Evolutionary conservation across 2,329 filamentous ascomycete genomes (phyloP), one percentile per base, ranked within the genome.

Genomic region (Sodiomyces alkalinus): DNA sequence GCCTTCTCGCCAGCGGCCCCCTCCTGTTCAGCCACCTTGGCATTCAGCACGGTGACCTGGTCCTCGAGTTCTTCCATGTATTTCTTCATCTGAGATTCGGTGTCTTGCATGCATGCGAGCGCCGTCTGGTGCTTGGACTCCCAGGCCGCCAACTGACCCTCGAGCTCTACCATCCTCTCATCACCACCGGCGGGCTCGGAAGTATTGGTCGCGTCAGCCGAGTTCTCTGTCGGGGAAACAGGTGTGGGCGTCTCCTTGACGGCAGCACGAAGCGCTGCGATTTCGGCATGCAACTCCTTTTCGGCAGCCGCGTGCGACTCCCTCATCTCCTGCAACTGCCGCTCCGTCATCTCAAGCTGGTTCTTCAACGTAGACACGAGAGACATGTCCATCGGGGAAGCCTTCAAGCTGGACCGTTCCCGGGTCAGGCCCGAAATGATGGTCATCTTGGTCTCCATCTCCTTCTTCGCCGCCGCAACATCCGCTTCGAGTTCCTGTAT

Each of bases 391-490:
- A 93, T 76, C 6, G 85, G 80, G 15, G 80, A 79, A 3, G 49
- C 68, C 48, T 87, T 83, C 56, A 94, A 66, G 55, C 85, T 94
- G 3, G 83, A 87, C 33, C 92, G 68, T 53, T 98, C 92, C 30
- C 90, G 77, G 4, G 90, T 92, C 37, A 98, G 63, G 6, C 90
- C 90, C 17, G 83, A 82, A 41, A 98, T 96, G 46, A 98, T 86
- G 17, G 82, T 81, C 62, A 87, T 85, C 68, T 98, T 98, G 37
- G 71, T 76, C 47, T 98, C 90, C 78, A 96, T 92, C 52, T 98
- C 90, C 58, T 85, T 93, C 60, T 82, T 90, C 14, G 85, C 72
- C 4, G 73, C 75, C 16, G 74, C 62, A 32, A 94, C 70, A 41
- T 93, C 87, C 5, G 74, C 74, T 51, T 98, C 90, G 10, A 98